These are phyloP conservation scores for Stagonosporopsis tanaceti DNA, from an alignment of 2,329 filamentous ascomycete genomes.

Conservation along the genomic window DNA sequence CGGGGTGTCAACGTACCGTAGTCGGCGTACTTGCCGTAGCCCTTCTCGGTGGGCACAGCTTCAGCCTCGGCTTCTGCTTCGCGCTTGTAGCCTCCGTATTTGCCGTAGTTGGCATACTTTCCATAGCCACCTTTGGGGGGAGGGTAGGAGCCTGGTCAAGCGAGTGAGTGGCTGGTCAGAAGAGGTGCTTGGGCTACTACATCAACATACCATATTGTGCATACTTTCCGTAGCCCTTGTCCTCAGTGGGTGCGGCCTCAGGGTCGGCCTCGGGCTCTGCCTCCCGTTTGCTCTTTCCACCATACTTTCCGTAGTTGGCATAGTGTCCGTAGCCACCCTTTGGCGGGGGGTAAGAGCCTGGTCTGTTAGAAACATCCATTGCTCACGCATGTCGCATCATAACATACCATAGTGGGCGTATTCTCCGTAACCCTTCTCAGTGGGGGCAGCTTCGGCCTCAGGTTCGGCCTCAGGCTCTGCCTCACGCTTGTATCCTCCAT, in stretches of 20 bases:
- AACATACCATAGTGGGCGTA: slow-evolving; percentile 25
- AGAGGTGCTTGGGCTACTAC: background rate
- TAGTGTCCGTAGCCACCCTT: slow-evolving; percentile 11
- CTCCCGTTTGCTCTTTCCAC: slow-evolving; percentile 2
- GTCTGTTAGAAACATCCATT: too few species aligned
- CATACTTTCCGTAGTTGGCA: slow-evolving; percentile 22
- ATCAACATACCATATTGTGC: background rate
- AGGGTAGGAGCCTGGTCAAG: slow-evolving; percentile 19
- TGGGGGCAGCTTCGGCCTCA: background rate
- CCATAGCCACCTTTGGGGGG: slow-evolving; percentile 26
- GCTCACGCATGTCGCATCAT: too few species aligned
- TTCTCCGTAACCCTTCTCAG: slow-evolving; percentile 20
- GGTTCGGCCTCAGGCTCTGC: background rate
- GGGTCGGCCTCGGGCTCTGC: slow-evolving; percentile 5
- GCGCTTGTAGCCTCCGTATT: slow-evolving; percentile 10
- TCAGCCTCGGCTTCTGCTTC: background rate
- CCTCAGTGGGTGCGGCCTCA: background rate
- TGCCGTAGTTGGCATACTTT: slow-evolving; percentile 26
- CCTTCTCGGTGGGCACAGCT: background rate
- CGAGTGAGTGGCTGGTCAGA: slow-evolving; percentile 4
- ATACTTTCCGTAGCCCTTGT: slow-evolving; percentile 19
- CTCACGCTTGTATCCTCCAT: slow-evolving; percentile 3
- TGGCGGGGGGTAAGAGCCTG: slow-evolving; percentile 22
- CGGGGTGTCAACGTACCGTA: slow-evolving; percentile 14
- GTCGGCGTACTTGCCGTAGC: slow-evolving; percentile 27